Evolutionary conservation across 768 basidiomycete species (phyloP).

Genomic region (Imleria badia): DNA sequence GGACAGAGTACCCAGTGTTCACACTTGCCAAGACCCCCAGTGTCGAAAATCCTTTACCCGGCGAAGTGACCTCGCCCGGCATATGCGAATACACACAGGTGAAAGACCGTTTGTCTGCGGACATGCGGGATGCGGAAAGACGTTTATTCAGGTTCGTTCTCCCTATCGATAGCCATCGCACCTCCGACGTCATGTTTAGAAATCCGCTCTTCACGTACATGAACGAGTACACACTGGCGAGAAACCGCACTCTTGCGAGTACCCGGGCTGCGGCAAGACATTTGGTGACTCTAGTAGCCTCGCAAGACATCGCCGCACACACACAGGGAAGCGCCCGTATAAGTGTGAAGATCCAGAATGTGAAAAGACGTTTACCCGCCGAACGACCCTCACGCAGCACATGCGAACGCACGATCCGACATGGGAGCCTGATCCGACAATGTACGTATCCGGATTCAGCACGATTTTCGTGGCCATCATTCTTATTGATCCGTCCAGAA

Average conservation of each 20-base stretch:
- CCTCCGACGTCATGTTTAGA: conserved; percentile 43
- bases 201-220: conserved; percentile 88
- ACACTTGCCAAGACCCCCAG: conserved; percentile 68
- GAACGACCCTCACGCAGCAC: conserved; percentile 82
- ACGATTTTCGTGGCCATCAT: background rate
- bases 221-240: conserved; percentile 89
- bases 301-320: conserved; percentile 87
- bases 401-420: conserved; percentile 85
- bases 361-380: conserved; percentile 85
- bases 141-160: conserved; percentile 79
- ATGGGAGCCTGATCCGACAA: conserved; percentile 82
- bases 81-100: conserved; percentile 89
- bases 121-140: conserved; percentile 77
- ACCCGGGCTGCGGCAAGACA: conserved; percentile 81
- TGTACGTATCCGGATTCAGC: conserved; percentile 47
- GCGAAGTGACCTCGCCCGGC: conserved; percentile 79
- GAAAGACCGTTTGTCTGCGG: conserved; percentile 82
- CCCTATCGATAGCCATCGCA: background rate
- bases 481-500: conserved; percentile 42
- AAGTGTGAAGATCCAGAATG: conserved; percentile 81
- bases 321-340: conserved; percentile 84
- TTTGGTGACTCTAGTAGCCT: conserved; percentile 92
- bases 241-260: conserved; percentile 89
- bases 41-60: conserved; percentile 83
- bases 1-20: conserved; percentile 48